phyloP scores from a whole-genome alignment of 768 basidiomycete species.

The Mycena latifolia region DNA sequence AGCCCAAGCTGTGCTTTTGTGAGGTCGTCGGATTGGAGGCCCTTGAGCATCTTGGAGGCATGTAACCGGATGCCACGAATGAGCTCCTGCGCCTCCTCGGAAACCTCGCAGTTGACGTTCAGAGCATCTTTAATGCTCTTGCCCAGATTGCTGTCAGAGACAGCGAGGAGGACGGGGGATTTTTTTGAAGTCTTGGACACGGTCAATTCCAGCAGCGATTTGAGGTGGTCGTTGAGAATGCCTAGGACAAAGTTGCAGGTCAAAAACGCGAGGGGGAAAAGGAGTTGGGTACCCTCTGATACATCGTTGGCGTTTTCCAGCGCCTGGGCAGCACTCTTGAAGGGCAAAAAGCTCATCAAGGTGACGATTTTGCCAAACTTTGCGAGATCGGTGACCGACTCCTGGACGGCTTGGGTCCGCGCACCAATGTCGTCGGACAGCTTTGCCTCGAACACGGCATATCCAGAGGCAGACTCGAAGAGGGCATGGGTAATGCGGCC shows the following conservation, averaged over 20 bases:
- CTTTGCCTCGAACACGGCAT: conserved; percentile 92
- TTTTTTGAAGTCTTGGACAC: conserved; percentile 82
- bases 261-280: conserved; percentile 6
- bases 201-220: conserved; percentile 89
- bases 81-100: conserved; percentile 85
- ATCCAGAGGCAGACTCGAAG: conserved; percentile 95
- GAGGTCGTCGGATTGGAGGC: conserved; percentile 89
- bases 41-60: conserved; percentile 90
- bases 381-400: conserved; percentile 86
- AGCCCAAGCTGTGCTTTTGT: conserved; percentile 95
- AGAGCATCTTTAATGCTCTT: conserved; percentile 82
- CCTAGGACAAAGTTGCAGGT: conserved; percentile 59
- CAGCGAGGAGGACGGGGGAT: conserved; percentile 78
- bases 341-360: conserved; percentile 91
- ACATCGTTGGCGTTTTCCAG: conserved; percentile 97
- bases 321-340: conserved; percentile 93
- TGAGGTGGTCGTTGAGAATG: conserved; percentile 86
- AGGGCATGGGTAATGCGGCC: conserved; percentile 78
- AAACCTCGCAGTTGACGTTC: conserved; percentile 82
- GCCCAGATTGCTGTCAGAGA: conserved; percentile 82
- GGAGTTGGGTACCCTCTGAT: conserved; percentile 81
- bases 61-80: conserved; percentile 95
- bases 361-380: conserved; percentile 95
- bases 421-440: conserved; percentile 90
- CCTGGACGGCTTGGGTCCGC: conserved; percentile 82